Evolutionary conservation across 495 filamentous ascomycete species (phyloP), one percentile per base, ranked within the genome.

Genomic region (Aspergillus wentii): DNA sequence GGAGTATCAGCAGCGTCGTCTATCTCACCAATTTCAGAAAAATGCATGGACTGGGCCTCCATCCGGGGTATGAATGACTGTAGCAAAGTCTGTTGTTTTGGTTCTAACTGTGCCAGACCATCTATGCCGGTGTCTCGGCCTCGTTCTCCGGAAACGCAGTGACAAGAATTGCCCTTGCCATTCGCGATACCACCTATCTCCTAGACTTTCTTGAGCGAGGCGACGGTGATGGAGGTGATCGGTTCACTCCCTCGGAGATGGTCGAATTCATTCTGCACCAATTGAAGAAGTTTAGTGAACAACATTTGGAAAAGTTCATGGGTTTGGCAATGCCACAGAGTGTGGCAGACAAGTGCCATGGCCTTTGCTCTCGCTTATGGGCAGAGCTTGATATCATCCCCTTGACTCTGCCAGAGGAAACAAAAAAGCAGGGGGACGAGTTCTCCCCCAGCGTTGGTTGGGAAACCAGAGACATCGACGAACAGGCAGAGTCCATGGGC

Each of bases 401-500:
- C 0, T 67, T 92, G 30, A 74, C 80, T 2, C 60, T 79, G 30
- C 38, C 54, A 3, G 54, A 64, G 30, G 22, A 49, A 35, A 9
- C 35, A 51, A 31, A 20, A 38, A 7, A 56, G 63, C 2, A 38
- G 56, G 1, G 48, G 43, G 31, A 52, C 33, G 2, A 41, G 37
- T 43, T 37, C 28, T 38, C 41, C 22, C 29, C 40, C 14, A 23
- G 40, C 17, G 17, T 47, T 13, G 21, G 41, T 52, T 74, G 74
- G 72, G 64, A 75, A 25, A 54, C 61, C 5, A 79, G 76, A 46
- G 59, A 72, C 25, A 72, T 88, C 9, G 88, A 90, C 44, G 88
- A 94, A 51, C 83, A 91, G 57, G 86, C 88, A 2, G 88, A 94
- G 51, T 85, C 85, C 0, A 86, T 91, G 78, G 82, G 80, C 3